Base-by-base conservation (phyloP, 2,329 filamentous ascomycete species). In the Periconia sp. region DNA sequence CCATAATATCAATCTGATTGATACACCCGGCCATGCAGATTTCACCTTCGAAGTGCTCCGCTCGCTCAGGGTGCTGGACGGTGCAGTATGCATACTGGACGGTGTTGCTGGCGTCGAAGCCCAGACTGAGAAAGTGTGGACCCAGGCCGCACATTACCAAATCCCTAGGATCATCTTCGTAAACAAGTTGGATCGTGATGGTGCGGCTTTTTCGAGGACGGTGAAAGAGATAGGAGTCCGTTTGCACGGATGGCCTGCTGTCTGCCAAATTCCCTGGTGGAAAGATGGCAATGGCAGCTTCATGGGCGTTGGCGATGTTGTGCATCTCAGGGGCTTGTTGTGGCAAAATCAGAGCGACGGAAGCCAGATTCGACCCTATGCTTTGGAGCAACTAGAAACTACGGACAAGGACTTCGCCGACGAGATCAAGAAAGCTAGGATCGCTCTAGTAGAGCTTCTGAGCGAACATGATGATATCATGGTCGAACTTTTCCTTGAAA, bases 211-310 rank as follows among this genome's bases (percentile, higher is more conserved):
- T 73, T 86, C 86, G 18, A 83, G 87, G 39, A 92, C 92, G 0
- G 86, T 97, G 1, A 86, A 87, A 44, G 92, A 97, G 61, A 86
- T 96, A 21, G 92, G 88, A 3, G 78, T 85, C 1, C 82, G 89
- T 40, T 77, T 99, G 15, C 82, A 84, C 46, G 88, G 86, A 1
- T 95, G 88, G 86, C 94, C 94, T 3, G 84, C 94, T 11, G 85
- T 97, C 7, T 96, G 92, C 61, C 92, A 96, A 61, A 92, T 97
- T 50, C 94, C 94, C 0, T 96, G 92, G 90, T 97, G 92, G 83
- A 83, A 88, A 63, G 78, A 75, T 10, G 78, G 78, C 4, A 86
- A 87, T 46, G 88, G 90, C 6, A 79, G 82, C 5, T 87, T 97
- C 56, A 82, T 85, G 17, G 94, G 94, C 18, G 82, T 97, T 18